Evolutionary conservation across 306 rosid species (phyloP).

Genomic region (Cicer pinnatifidum): DNA sequence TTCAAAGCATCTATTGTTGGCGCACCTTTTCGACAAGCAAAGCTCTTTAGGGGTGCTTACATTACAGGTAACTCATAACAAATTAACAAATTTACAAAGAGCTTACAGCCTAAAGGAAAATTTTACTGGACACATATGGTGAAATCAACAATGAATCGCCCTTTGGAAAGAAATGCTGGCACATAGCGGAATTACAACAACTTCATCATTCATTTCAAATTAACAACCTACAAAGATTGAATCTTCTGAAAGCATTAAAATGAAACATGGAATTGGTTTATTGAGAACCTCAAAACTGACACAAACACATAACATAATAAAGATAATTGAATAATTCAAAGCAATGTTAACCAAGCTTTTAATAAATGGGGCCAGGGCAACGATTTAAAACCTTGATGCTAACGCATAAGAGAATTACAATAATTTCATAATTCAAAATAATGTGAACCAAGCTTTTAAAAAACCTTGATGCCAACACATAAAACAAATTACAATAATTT

Average conservation of each 20-base stretch:
- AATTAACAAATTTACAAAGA: too few relatives aligned
- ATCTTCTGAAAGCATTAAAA: background rate
- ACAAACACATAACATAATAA: background rate
- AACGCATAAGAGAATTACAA: background rate
- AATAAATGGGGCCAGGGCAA: too few relatives aligned
- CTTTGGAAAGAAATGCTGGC: constrained; percentile 1
- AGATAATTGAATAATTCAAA: background rate
- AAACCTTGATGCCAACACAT: background rate
- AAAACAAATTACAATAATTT: background rate
- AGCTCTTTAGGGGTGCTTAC: too few relatives aligned
- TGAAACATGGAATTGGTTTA: background rate
- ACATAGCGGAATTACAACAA: constrained; percentile 10
- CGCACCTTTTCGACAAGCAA: too few relatives aligned
- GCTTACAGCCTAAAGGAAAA: background rate
- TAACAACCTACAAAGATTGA: background rate
- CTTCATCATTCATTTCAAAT: constrained; percentile 26
- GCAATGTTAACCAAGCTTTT: background rate
- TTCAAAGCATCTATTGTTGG: too few relatives aligned
- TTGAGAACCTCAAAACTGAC: background rate
- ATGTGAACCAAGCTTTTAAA: background rate
- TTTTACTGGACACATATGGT: background rate
- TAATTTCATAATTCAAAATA: background rate
- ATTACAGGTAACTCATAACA: too few relatives aligned
- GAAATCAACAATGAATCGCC: constrained; percentile 4
- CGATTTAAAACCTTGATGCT: background rate